Conservation (phyloP, 305 asterid genomes). For the Fraxinus ornus region DNA sequence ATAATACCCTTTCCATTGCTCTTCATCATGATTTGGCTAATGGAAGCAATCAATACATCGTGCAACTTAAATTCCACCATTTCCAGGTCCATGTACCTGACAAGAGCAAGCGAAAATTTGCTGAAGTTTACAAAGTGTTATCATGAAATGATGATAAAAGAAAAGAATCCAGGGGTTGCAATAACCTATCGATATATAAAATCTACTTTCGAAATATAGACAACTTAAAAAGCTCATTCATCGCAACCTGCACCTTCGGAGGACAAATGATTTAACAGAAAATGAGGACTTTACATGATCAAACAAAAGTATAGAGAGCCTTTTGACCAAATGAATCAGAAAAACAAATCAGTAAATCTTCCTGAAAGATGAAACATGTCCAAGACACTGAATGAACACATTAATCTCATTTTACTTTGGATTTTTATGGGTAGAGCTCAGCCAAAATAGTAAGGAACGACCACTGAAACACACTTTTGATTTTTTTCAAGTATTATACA, state of each 20-base stretch:
- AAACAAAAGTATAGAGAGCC: background rate
- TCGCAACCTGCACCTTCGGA: background rate
- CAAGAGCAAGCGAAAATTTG: background rate
- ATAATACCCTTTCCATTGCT: conserved; percentile 70
- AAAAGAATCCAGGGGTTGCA: background rate
- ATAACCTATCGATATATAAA: background rate
- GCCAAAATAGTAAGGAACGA: background rate
- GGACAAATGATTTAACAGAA: background rate
- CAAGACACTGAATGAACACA: background rate
- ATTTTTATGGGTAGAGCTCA: background rate
- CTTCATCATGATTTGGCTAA: conserved; percentile 81
- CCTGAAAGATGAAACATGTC: background rate
- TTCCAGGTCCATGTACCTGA: conserved; percentile 85
- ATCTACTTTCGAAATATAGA: background rate
- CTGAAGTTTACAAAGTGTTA: background rate
- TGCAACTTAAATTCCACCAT: conserved; percentile 82
- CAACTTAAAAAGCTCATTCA: background rate
- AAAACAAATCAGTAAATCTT: background rate
- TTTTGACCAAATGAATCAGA: background rate
- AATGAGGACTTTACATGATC: background rate
- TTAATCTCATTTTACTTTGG: background rate
- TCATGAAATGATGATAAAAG: background rate
- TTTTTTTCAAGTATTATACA: background rate
- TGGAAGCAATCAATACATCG: conserved; percentile 72
- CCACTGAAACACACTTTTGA: background rate